Percentiles rank a stretch among this genome's conserved stretches.
These are phyloP conservation scores for Litchi chinensis DNA, from an alignment of 345 rosid species.

Conservation along the genomic window DNA sequence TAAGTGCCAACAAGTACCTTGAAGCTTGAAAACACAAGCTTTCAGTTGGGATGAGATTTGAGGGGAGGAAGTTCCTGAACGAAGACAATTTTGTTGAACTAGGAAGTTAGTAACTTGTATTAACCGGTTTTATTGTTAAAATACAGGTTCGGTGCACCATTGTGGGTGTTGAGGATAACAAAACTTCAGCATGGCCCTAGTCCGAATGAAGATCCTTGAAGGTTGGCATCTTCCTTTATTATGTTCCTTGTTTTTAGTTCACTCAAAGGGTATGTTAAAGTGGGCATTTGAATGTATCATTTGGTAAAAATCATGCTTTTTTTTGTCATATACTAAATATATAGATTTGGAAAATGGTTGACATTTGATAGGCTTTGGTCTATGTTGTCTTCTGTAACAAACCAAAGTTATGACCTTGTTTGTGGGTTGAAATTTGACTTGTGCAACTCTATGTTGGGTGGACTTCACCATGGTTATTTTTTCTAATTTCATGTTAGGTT, in stretches of 20 bases:
- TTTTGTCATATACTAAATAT: neutral
- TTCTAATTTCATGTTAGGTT: conserved; percentile 70
- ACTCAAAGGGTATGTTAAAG: neutral
- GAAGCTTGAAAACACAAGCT: conserved; percentile 84
- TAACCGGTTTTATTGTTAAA: neutral
- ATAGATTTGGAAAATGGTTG: neutral
- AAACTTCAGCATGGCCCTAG: conserved; percentile 75
- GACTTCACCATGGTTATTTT: neutral
- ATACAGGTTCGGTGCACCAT: conserved; percentile 97
- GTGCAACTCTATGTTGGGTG: neutral
- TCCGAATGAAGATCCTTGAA: conserved; percentile 98
- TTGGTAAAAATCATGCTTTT: neutral
- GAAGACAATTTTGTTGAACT: conserved; percentile 40
- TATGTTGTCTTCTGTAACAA: neutral
- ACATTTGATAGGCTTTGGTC: neutral
- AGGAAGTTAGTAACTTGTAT: conserved; percentile 3
- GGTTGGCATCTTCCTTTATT: conserved; percentile 44
- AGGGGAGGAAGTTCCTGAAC: conserved; percentile 99
- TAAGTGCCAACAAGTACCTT: conserved; percentile 84
- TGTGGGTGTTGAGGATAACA: conserved; percentile 81
- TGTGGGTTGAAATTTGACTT: neutral
- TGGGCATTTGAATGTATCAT: neutral
- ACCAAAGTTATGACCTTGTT: neutral
- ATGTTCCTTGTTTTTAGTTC: conserved; percentile 3
- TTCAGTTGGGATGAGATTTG: conserved; percentile 98